These are phyloP conservation scores for Barbarea vulgaris DNA, from an alignment of 345 rosid species.

Conservation along the genomic window DNA sequence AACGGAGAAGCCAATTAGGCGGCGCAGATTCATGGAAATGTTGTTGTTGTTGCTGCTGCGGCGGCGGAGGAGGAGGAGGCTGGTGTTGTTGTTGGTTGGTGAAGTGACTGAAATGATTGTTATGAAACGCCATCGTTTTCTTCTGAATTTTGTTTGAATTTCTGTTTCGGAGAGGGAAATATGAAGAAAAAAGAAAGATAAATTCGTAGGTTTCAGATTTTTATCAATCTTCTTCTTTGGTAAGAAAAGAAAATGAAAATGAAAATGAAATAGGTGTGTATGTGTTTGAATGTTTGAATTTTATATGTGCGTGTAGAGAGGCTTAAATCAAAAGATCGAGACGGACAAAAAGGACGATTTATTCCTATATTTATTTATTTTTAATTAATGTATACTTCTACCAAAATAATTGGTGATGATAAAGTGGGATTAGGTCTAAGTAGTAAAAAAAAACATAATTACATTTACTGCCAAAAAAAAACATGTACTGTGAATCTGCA, in stretches of 20 bases:
- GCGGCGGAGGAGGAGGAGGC: constrained; percentile 43
- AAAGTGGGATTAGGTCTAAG: constrained; percentile 19
- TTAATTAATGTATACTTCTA: background rate
- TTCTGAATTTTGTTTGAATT: background rate
- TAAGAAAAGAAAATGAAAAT: background rate
- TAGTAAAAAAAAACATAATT: constrained; percentile 13
- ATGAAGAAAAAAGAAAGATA: background rate
- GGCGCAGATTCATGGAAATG: constrained; percentile 53
- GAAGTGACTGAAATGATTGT: constrained; percentile 74
- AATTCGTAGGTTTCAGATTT: constrained; percentile 14
- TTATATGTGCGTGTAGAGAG: background rate
- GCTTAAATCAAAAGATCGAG: background rate
- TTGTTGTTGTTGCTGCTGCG: constrained; percentile 46
- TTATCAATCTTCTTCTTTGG: background rate
- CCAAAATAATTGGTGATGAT: background rate
- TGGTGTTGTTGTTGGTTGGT: constrained; percentile 51
- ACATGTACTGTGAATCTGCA: constrained; percentile 4
- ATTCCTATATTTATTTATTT: background rate
- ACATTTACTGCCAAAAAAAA: background rate
- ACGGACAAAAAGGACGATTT: background rate
- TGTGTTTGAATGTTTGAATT: constrained; percentile 30
- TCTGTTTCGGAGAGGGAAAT: constrained; percentile 25
- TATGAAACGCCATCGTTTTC: constrained; percentile 70
- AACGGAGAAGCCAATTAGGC: constrained; percentile 76
- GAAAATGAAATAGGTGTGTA: background rate